These are phyloP conservation scores for Verticillium klebahnii DNA, from an alignment of 2,329 filamentous ascomycete genomes.

Conservation along the genomic window DNA sequence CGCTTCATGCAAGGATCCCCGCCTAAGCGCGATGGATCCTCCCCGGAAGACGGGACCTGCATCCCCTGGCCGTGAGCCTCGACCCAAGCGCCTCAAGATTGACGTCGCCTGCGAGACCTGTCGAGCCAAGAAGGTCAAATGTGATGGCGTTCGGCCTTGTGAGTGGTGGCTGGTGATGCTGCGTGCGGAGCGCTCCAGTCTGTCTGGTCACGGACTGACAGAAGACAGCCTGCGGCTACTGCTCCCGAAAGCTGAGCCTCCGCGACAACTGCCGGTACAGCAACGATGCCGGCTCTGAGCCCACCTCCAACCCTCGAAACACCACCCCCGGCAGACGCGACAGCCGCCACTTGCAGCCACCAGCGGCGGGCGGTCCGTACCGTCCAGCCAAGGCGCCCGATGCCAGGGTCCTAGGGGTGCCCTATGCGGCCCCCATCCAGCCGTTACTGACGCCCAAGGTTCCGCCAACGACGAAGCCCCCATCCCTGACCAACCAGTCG, in stretches of 20 bases:
- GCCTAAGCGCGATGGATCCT: not conserved
- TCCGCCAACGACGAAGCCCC: not conserved
- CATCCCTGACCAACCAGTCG: not conserved
- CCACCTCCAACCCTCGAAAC: not conserved
- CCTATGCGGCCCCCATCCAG: not conserved
- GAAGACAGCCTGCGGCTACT: conserved; percentile 23
- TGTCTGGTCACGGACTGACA: not conserved
- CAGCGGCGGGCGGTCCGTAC: not conserved
- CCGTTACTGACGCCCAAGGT: not conserved
- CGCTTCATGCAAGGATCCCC: not conserved
- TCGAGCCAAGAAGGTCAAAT: conserved; percentile 35
- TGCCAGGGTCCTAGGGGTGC: not conserved
- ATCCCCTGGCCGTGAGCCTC: not conserved
- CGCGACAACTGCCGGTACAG: conserved; percentile 23
- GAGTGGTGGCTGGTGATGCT: conserved; percentile 8
- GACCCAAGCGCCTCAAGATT: conserved; percentile 36
- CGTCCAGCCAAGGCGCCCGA: not conserved
- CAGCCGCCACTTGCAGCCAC: not conserved
- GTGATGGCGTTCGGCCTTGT: conserved; percentile 34
- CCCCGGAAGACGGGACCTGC: not conserved
- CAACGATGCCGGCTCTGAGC: conserved; percentile 1
- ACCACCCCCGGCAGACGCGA: not conserved
- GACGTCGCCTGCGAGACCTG: conserved; percentile 38
- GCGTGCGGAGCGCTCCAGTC: too few species aligned
- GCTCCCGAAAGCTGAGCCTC: conserved; percentile 21